A percentile compares a stretch with the other conserved stretches of the same genome.
These are phyloP conservation scores for Polytolypa hystricis DNA, from an alignment of 2,329 filamentous ascomycete genomes.

Conservation along the genomic window DNA sequence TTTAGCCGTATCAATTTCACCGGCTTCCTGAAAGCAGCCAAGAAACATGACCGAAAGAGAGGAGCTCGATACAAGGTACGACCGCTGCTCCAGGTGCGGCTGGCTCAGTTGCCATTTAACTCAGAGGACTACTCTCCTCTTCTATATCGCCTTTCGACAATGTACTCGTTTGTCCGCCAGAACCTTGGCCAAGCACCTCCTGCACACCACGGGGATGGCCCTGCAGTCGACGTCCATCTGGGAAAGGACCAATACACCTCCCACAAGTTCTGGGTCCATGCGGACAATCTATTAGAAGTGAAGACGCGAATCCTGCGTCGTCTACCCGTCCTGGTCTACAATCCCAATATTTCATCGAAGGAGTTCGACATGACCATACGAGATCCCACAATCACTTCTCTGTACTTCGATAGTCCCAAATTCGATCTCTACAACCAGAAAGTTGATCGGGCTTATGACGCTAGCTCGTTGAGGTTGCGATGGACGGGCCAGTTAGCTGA, in stretches of 20 bases:
- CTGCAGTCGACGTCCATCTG: constrained; percentile 34
- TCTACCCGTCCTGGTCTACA: constrained; percentile 85
- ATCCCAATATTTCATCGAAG: constrained; percentile 65
- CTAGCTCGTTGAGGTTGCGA: constrained; percentile 71
- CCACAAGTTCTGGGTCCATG: constrained; percentile 94
- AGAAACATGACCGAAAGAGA: constrained; percentile 95
- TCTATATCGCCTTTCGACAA: constrained; percentile 76
- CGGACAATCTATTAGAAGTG: constrained; percentile 89
- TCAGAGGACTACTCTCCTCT: constrained; percentile 87
- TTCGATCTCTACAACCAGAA: constrained; percentile 84
- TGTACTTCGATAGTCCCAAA: constrained; percentile 85
- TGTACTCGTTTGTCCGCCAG: constrained; percentile 91
- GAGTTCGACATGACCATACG: constrained; percentile 63
- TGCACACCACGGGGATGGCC: constrained; percentile 41
- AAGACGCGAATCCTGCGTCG: constrained; percentile 91
- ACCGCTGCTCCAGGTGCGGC: constrained; percentile 79
- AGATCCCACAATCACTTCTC: constrained; percentile 84
- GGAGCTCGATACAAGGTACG: constrained; percentile 78
- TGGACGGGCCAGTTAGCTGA: constrained; percentile 82
- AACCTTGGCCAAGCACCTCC: constrained; percentile 41
- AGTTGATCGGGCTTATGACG: constrained; percentile 62
- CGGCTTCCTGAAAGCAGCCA: constrained; percentile 93
- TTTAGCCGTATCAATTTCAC: constrained; percentile 97
- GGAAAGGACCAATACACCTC: constrained; percentile 64
- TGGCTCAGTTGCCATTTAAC: constrained; percentile 87